phyloP scores from a whole-genome alignment of 257 asterid genomes.

The Petunia secreta region DNA sequence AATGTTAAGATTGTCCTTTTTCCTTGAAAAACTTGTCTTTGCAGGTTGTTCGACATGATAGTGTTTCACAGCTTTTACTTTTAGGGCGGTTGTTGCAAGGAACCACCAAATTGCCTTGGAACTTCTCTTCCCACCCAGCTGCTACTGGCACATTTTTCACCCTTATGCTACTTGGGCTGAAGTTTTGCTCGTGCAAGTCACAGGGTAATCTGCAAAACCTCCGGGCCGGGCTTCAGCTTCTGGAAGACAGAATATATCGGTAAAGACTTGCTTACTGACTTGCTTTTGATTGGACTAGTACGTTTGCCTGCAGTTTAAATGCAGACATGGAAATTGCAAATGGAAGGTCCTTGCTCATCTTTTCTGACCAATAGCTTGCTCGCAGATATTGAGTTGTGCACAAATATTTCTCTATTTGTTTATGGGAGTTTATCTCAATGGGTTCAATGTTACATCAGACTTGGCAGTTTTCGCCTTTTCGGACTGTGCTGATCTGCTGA shows the following conservation, averaged over 20 bases:
- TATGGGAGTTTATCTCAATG: slow-evolving; percentile 10
- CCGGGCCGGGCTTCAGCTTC: slow-evolving; percentile 89
- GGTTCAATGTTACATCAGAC: slow-evolving; percentile 20
- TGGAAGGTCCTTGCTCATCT: slow-evolving; percentile 14
- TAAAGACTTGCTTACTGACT: slow-evolving; percentile 29
- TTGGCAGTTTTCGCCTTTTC: not conserved
- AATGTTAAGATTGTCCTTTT: not conserved
- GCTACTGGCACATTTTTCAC: slow-evolving; percentile 97
- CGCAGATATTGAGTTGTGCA: not conserved
- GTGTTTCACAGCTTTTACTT: slow-evolving; percentile 90
- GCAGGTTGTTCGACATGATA: slow-evolving; percentile 92
- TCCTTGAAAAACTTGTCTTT: slow-evolving; percentile 24
- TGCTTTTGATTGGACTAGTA: slow-evolving; percentile 9
- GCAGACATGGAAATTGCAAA: not conserved
- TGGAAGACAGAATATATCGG: slow-evolving; percentile 97
- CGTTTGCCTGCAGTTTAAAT: not conserved
- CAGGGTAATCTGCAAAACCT: slow-evolving; percentile 86
- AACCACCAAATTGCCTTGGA: slow-evolving; percentile 83
- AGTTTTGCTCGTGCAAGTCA: slow-evolving; percentile 81
- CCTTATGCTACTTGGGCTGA: slow-evolving; percentile 91
- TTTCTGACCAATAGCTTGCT: slow-evolving; percentile 10
- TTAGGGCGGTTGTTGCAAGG: slow-evolving; percentile 97
- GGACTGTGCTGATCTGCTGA: slow-evolving; percentile 24
- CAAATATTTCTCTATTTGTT: not conserved
- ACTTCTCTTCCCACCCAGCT: slow-evolving; percentile 89